A percentile compares a stretch with the other conserved stretches of the same genome.
Evolutionary conservation across 2,329 filamentous ascomycete species (phyloP).

Genomic region (Teratosphaeria gauchensis): DNA sequence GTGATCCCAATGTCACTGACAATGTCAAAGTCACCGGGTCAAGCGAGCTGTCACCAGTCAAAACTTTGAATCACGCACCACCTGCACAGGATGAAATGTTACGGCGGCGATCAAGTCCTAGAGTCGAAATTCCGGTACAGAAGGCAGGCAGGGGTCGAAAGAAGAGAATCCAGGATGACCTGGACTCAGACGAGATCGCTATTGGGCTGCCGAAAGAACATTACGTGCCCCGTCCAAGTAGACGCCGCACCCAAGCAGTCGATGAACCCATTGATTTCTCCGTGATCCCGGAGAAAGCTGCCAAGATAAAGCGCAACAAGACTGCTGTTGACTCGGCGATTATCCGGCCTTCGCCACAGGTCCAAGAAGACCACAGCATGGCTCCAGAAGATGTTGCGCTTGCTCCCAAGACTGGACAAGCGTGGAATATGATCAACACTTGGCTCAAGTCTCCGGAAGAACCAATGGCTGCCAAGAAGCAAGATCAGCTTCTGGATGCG

Average conservation of each 20-base stretch:
- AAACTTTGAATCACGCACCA: neutral
- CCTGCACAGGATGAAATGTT: conserved; percentile 1
- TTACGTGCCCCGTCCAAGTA: conserved; percentile 31
- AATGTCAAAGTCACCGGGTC: too few species aligned
- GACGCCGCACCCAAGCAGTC: conserved; percentile 18
- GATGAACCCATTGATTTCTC: conserved; percentile 24
- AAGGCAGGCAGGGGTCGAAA: conserved; percentile 11
- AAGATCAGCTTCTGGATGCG: neutral
- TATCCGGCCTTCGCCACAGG: neutral
- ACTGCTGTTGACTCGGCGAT: conserved; percentile 5
- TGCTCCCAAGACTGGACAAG: neutral
- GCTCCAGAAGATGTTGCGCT: neutral
- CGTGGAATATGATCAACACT: neutral
- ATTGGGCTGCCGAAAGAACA: conserved; percentile 30
- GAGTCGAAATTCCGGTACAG: conserved; percentile 14
- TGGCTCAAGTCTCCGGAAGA: neutral
- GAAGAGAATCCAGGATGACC: conserved; percentile 10
- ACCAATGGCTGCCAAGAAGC: neutral
- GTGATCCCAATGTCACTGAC: too few species aligned
- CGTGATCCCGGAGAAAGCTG: conserved; percentile 30
- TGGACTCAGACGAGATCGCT: conserved; percentile 22
- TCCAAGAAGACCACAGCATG: neutral
- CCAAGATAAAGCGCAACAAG: conserved; percentile 32
- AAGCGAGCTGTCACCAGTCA: neutral
- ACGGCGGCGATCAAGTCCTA: conserved; percentile 14